Evolutionary conservation across 345 rosid species (phyloP), one percentile per base, ranked within the genome.

Genomic region (Pistacia atlantica): DNA sequence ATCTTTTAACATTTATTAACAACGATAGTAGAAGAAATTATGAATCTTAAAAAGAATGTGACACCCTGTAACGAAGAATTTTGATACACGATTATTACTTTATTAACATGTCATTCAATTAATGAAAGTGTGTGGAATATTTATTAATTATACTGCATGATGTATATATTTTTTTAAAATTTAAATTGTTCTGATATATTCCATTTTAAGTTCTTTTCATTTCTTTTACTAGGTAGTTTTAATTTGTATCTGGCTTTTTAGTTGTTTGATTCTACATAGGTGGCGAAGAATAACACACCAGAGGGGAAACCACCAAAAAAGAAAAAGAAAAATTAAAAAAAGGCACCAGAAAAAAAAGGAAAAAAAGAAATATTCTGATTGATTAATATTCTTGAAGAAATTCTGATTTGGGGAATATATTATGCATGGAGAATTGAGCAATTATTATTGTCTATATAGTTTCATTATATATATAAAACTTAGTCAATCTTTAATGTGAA

Each of bases 351-450:
- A 46, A 16, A 16, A 62, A 10, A 25, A 18, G 16, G 65, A 22
- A 17, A 69, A 1, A 22, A 17, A 73, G n/a, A 56, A 18, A 65
- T 51, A 64, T 74, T 78, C 71, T 76, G 70, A 67, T 42, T 37
- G 49, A 63, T 61, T 45, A 75, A 67, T 78, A 82, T 76, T 55
- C 48, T 54, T 65, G 12, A 70, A 79, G 56, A 81, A 76, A 77
- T 81, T 80, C 72, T 65, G 82, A 78, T 81, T 79, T 70, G 60
- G 80, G 76, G 85, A 82, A 85, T 85, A 82, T 82, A 81, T 68
- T 48, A 61, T 12, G 46, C 46, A 42, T 28, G 2, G 56, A 68
- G 65, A 64, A 73, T 55, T 55, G 66, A 20, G 46, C 59, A 65
- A 65, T 79, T 25, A 61, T 46, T 60, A 25, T 55, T 58, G 31